Evolutionary conservation across 306 rosid genomes (phyloP).

Genomic region (Glycine latifolia): DNA sequence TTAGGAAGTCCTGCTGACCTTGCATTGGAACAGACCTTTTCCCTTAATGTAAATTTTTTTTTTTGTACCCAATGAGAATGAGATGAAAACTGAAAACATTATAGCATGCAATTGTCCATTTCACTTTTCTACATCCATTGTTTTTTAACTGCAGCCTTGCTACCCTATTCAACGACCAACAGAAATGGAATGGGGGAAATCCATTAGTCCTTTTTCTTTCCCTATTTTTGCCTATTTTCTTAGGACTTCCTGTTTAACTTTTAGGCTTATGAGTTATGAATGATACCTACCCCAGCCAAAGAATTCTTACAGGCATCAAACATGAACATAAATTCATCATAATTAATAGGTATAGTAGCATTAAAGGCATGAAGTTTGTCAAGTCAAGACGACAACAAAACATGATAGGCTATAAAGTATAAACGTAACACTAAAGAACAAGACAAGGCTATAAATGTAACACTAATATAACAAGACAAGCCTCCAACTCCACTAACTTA

Average conservation of each 20-base stretch:
- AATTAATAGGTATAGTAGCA: not conserved
- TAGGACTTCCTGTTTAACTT: not conserved
- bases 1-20: not conserved
- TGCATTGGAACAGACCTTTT: not conserved
- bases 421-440: not conserved
- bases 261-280: not conserved
- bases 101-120: not conserved
- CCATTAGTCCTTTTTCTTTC: not conserved
- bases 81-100: not conserved
- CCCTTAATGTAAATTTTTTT: not conserved
- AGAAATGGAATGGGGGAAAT: not conserved
- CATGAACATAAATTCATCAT: not conserved
- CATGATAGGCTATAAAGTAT: not conserved
- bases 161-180: not conserved
- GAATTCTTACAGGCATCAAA: constrained; percentile 20
- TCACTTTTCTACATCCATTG: not conserved
- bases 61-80: not conserved
- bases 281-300: constrained; percentile 12
- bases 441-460: not conserved
- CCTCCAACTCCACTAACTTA: constrained; percentile 21
- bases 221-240: not conserved
- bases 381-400: constrained; percentile 16
- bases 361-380: not conserved
- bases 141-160: constrained; percentile 4
- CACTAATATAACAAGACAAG: not conserved